Evolutionary conservation across 495 filamentous ascomycete species (phyloP), one percentile per base, ranked within the genome.

Genomic region (Lepidopterella palustris): DNA sequence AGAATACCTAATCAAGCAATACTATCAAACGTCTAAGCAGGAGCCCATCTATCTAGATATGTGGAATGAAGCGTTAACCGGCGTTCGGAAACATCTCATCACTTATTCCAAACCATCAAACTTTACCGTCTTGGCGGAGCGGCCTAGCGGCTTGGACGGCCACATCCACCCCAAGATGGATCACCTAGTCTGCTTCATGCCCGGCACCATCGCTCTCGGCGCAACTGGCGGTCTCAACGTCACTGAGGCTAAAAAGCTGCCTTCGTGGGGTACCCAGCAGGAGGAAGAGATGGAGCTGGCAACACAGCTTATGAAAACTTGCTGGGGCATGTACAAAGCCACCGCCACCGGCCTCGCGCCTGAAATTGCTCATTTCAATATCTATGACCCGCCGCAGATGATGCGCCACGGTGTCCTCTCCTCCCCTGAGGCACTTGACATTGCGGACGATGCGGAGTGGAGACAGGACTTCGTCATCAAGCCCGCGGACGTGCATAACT

Each of bases 1-100:
- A 84, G 90, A 97, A 72, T 97, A 96, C 71, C 83, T 96, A 35
- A 90, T 97, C 76, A 97, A 97, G 74, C 92, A 97, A 70, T 96
- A 93, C 69, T 78, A 95, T 3, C 93, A 97, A 68, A 99, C 95
- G 8, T 87, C 86, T 21, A 83, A 88, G 71, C 79, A 90, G 63
- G 93, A 98, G 70, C 79, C 84, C 0, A 74, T 97, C 6, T 99
- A 97, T 72, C 78, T 84, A 47, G 88, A 92, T 3, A 87, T 99
- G 83, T 99, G 95, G 89, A 80, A 93, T 45, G 86, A 97, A 70
- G 79, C 92, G 5, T 76, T 97, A 24, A 76, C 74, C 31, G 93
- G 95, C 25, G 84, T 99, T 55, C 86, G 89, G 60, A 96, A 96
- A 70, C 87, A 97, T 70, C 81, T 99, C 24, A 77, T 97, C 67